These are phyloP conservation scores for Rhazya stricta DNA, from an alignment of 257 asterid species.

Conservation along the genomic window DNA sequence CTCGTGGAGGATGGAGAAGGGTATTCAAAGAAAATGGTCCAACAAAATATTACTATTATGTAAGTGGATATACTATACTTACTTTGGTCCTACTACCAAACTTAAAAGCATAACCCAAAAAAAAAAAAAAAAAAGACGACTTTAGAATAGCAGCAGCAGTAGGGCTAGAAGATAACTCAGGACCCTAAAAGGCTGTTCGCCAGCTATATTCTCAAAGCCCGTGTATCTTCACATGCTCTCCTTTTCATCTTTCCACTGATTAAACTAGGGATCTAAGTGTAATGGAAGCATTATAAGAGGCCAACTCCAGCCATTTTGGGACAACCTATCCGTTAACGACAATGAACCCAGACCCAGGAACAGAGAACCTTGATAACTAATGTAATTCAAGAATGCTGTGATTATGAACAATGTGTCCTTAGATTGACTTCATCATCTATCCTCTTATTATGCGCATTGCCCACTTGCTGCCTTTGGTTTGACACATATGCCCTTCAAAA, in stretches of 20 bases:
- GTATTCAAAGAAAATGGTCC: not conserved
- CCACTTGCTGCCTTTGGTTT: not conserved
- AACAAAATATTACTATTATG: not conserved
- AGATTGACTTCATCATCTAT: too few relatives aligned
- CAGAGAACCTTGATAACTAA: too few relatives aligned
- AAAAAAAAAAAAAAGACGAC: not conserved
- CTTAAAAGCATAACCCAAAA: not conserved
- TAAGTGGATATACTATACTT: constrained; percentile 8
- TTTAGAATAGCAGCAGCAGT: not conserved
- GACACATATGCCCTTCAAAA: not conserved
- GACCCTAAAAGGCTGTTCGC: not conserved
- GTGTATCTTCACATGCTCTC: constrained; percentile 15
- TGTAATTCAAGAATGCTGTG: too few relatives aligned
- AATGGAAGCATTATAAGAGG: too few relatives aligned
- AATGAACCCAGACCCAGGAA: too few relatives aligned
- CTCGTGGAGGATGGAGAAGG: not conserved
- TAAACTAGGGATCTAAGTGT: too few relatives aligned
- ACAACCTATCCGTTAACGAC: too few relatives aligned
- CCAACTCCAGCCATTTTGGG: too few relatives aligned
- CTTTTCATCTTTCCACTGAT: too few relatives aligned
- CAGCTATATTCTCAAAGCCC: constrained; percentile 12
- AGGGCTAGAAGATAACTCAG: constrained; percentile 15
- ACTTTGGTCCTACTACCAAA: too few relatives aligned
- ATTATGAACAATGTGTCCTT: too few relatives aligned
- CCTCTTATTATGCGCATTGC: too few relatives aligned